Evolutionary conservation across 139 green algal species (phyloP).

Genomic region (Yamagishiella unicocca): DNA sequence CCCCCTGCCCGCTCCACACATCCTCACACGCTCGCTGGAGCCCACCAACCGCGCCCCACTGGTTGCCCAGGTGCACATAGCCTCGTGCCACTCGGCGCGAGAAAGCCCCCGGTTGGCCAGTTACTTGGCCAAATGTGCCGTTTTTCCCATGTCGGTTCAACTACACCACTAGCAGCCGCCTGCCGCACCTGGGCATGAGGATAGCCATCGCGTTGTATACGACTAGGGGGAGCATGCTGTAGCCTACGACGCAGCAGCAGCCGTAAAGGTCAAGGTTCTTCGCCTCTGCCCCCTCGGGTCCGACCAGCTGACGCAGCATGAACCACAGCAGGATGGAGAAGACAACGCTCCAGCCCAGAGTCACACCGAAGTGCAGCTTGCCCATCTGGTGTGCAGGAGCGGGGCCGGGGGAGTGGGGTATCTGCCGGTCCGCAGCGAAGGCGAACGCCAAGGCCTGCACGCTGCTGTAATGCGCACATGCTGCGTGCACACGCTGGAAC

Average conservation of each 20-base stretch:
- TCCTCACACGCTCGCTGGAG: no score
- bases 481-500: no score
- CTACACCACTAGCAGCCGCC: no score
- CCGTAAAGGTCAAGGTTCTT: conserved; percentile 87
- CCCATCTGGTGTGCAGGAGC: conserved; percentile 72
- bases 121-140: no score
- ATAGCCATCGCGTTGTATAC: conserved; percentile 75
- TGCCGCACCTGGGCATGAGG: conserved; percentile 79
- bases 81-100: no score
- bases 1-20: no score
- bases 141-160: no score
- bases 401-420: background rate
- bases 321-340: conserved; percentile 84
- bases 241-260: conserved; percentile 91
- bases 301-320: conserved; percentile 70
- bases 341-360: conserved; percentile 94
- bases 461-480: no score
- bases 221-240: conserved; percentile 90
- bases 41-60: no score
- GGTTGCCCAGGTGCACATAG: no score
- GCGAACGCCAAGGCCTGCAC: background rate
- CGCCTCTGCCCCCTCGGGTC: conserved; percentile 51
- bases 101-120: no score
- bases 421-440: background rate
- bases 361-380: conserved; percentile 96